Base-by-base conservation (phyloP, 2,329 filamentous ascomycete species). In the Mycosphaerelloides madeirae region DNA sequence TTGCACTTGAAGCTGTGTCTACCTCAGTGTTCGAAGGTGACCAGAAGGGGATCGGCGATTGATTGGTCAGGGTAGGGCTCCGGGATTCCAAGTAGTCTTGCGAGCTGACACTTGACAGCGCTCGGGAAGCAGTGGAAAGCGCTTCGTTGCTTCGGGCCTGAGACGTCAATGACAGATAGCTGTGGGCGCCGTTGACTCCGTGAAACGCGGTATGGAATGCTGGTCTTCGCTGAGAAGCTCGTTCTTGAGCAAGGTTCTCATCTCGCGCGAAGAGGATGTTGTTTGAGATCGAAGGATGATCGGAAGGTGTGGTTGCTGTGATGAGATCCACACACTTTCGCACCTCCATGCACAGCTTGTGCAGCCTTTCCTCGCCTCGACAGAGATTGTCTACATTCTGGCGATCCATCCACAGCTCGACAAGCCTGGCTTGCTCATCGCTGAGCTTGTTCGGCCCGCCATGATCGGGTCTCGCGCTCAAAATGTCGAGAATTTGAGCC, bases 361-460 rank as follows among this genome's bases (percentile, higher is more conserved):
- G 93, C 29, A 98, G 91, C 39, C 93, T 76, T 67, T 98, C 93
- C 64, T 98, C 93, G 5, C 91, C 93, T 55, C 83, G 84, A 68
- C 93, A 98, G 55, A 97, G 91, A 60, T 95, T 95, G 63, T 94
- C 88, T 25, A 97, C 84, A 12, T 82, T 81, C 52, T 83, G 84
- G 54, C 85, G 81, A 38, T 85, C 81, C 41, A 97, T 74, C 88
- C 91, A 98, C 44, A 81, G 80, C 15, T 78, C 72, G 0, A 89
- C 95, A 54, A 89, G 82, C 40, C 94, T 87, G 0, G 90, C 84
- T 64, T 97, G 93, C 43, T 95, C 88, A 61, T 97, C 91, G n/a
- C 87, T 90, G 11, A 98, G 76, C 65, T 98, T 98, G 65, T 94
- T 95, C 0, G 88, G 87, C 0, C 93, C 91, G 11, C 90, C 91